phyloP scores from a whole-genome alignment of 148 eudicot species.

The Beta vulgaris region DNA sequence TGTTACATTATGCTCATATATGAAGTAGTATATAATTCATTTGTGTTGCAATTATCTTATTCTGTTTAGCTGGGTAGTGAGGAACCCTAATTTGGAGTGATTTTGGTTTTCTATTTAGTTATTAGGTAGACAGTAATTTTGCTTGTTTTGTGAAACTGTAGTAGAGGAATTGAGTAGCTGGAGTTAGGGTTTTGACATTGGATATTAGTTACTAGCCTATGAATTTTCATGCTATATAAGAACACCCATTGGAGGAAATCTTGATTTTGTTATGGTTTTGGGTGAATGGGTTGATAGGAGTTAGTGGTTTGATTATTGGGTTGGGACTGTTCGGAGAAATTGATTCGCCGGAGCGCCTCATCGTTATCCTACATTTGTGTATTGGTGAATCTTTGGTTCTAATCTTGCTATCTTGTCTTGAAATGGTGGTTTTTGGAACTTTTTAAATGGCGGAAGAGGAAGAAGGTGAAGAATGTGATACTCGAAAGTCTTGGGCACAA shows the following conservation, averaged over 20 bases:
- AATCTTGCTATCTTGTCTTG: not conserved
- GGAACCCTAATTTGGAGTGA: constrained; percentile 1
- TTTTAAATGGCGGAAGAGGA: not conserved
- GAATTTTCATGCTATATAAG: not conserved
- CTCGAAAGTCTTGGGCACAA: not conserved
- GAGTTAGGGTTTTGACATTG: not conserved
- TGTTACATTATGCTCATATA: not conserved
- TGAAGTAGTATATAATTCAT: not conserved
- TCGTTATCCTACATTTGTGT: not conserved
- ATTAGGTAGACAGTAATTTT: not conserved
- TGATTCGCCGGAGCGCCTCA: not conserved
- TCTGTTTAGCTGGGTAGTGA: not conserved
- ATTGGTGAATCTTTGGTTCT: not conserved
- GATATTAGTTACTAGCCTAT: not conserved
- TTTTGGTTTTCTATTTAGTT: not conserved
- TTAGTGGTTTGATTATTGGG: not conserved
- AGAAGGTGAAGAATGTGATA: not conserved
- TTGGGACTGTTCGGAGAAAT: not conserved
- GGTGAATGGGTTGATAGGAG: not conserved
- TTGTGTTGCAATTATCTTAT: not conserved
- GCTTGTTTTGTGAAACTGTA: not conserved
- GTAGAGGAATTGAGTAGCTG: not conserved
- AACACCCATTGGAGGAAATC: not conserved
- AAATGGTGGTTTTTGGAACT: not conserved
- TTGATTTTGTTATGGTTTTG: not conserved